phyloP scores from a whole-genome alignment of 2,329 filamentous ascomycete species.

The Thelonectria rubi region DNA sequence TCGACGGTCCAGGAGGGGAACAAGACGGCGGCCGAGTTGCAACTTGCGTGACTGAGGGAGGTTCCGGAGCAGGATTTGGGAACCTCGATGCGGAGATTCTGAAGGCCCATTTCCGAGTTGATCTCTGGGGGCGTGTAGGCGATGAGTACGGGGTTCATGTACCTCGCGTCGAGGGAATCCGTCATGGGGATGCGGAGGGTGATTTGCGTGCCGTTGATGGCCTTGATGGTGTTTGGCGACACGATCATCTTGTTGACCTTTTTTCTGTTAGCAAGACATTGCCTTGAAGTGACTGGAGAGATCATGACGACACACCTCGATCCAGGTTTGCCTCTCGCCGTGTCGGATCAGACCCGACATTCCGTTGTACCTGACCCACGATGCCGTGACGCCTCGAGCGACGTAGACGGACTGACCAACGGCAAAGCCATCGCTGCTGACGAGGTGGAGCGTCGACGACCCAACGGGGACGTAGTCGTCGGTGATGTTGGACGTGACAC shows the following conservation, averaged over 20 bases:
- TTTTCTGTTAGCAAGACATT: neutral
- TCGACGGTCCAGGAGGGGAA: slow-evolving; percentile 35
- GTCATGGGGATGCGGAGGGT: slow-evolving; percentile 33
- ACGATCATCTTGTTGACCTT: slow-evolving; percentile 23
- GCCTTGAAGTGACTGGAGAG: accelerated
- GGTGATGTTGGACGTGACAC: slow-evolving; percentile 22
- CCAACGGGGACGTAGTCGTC: slow-evolving; percentile 33
- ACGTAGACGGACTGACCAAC: slow-evolving; percentile 30
- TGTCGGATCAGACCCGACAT: slow-evolving; percentile 29
- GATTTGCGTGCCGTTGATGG: slow-evolving; percentile 28
- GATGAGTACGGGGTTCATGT: slow-evolving; percentile 23
- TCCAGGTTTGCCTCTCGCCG: slow-evolving; percentile 29
- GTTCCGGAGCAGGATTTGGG: slow-evolving; percentile 25
- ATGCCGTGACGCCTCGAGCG: slow-evolving; percentile 19
- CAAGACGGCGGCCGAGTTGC: slow-evolving; percentile 29
- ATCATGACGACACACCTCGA: slow-evolving; percentile 21
- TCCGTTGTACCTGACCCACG: slow-evolving; percentile 30
- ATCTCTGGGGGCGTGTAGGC: slow-evolving; percentile 25
- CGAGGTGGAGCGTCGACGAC: slow-evolving; percentile 12
- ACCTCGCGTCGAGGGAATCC: slow-evolving; percentile 25
- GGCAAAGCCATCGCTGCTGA: neutral
- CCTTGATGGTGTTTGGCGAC: slow-evolving; percentile 25
- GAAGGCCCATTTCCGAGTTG: slow-evolving; percentile 30
- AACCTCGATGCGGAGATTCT: slow-evolving; percentile 22
- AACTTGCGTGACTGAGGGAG: neutral